Evolutionary conservation across 306 rosid species (phyloP), one percentile per base, ranked within the genome.

Genomic region (Gillenia trifoliata): DNA sequence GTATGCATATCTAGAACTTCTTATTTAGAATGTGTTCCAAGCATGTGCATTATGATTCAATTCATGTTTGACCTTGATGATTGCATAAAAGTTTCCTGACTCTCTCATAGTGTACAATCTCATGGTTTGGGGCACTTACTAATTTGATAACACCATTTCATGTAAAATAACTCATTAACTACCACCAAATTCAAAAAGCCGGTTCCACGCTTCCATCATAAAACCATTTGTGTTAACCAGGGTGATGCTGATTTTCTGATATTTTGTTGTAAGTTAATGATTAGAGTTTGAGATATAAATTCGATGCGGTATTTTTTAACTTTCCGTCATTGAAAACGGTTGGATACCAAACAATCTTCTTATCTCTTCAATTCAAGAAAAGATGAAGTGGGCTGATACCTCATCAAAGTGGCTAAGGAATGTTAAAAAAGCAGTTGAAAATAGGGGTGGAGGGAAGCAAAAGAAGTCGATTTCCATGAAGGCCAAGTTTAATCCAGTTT

Each of bases 381-480:
- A 89, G 89, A 93, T 93, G 55, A 93, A 86, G 81, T 93, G 98
- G 98, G 97, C 98, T 38, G 96, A 91, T 83, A 71, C 85, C 17
- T 93, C 93, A 87, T 93, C 60, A 96, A 88, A 77, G 23, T 65
- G 72, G 91, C 89, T 86, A 93, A 89, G 86, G 87, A 90, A 78
- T 97, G 91, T n/a, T 81, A 84, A 83, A 75, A 93, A 89, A 87
- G 98, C 91, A 13, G 87, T 93, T 70, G 98, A 91, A 80, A 96
- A 91, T 64, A 85, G n/a, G 79, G 85, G 93, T 84, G 40, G 97
- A 93, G n/a, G 79, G 98, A 93, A 65, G 90, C 91, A n/a, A 71
- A 93, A 93, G 91, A 89, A 89, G 81, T 65, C 91, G 31, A 69
- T 86, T 80, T 85, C 85, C 73, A 55, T 84, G 92, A 93, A 93